phyloP scores from a whole-genome alignment of 345 rosid genomes.

The Rhodomyrtus tomentosa region DNA sequence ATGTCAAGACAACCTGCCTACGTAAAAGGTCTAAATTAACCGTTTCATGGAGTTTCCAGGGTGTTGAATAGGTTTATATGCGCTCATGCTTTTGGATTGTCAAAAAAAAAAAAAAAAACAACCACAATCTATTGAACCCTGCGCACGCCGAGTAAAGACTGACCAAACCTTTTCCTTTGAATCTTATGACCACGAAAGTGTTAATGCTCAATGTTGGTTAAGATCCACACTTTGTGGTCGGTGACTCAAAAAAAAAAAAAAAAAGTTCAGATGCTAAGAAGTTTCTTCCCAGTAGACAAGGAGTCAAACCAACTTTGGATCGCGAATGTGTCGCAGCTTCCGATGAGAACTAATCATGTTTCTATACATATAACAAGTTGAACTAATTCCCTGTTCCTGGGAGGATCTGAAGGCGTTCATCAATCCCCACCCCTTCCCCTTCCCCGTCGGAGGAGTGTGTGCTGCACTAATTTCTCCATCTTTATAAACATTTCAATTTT shows the following conservation, averaged over 20 bases:
- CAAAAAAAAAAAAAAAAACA: neutral
- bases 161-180: neutral
- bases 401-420: neutral
- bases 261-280: neutral
- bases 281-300: neutral
- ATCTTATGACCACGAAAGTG: neutral
- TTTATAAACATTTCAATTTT: neutral
- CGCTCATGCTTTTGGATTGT: neutral
- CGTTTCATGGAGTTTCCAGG: neutral
- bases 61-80: neutral
- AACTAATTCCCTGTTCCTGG: neutral
- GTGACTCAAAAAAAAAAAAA: neutral
- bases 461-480: neutral
- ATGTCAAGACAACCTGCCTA: neutral
- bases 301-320: neutral
- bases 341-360: neutral
- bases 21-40: neutral
- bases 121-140: neutral
- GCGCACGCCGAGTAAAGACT: neutral
- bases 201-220: neutral
- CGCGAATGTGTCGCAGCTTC: neutral
- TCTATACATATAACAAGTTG: neutral
- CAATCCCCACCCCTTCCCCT: neutral
- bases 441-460: neutral
- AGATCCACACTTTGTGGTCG: neutral